Base-by-base conservation (phyloP, 2,329 filamentous ascomycete genomes). In the Nemania abortiva region DNA sequence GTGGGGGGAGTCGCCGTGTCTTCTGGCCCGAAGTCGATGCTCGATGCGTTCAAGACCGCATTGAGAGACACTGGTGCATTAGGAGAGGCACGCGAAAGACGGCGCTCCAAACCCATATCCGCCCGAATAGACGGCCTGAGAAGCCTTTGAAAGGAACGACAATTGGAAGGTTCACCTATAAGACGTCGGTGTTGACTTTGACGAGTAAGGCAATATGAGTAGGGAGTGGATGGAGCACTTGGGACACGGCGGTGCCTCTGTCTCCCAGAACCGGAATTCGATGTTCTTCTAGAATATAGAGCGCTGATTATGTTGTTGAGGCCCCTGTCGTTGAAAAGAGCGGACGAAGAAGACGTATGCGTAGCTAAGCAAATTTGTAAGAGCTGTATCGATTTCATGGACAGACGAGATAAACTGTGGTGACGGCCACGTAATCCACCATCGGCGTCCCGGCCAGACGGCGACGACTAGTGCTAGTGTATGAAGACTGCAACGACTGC, bases 291-390 rank as follows among this genome's bases (percentile, higher is more conserved):
- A 67, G 72, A 76, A 73, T 75, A 75, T 69, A 77, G 63, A 69
- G 72, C 62, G 59, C 61, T 65, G 57, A 75, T 71, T 55, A 78
- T 71, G 61, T 70, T 73, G 69, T 72, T 72, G 57, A 77, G 62
- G 27, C 72, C 74, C 55, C 70, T 74, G 63, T 77, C 64, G 69
- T 74, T 72, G 63, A 76, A 77, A 74, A 76, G 76, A 76, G 74
- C 69, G 74, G 74, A 74, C 69, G 74, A 78, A 72, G 69, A 73
- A 63, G 73, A 68, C 61, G 73, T 37, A 37, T 37, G 67, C 64
- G 75, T 74, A 72, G 77, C 69, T 53, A 77, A 74, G 68, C 73
- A 78, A 73, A 79, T 76, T 74, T 77, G 76, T 65, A 79, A 52
- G 70, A 76, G 74, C 68, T 72, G 74, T 66, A 67, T 70, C 53